Base-by-base conservation (phyloP, 2,329 filamentous ascomycete species). In the Penicillium sp. region DNA sequence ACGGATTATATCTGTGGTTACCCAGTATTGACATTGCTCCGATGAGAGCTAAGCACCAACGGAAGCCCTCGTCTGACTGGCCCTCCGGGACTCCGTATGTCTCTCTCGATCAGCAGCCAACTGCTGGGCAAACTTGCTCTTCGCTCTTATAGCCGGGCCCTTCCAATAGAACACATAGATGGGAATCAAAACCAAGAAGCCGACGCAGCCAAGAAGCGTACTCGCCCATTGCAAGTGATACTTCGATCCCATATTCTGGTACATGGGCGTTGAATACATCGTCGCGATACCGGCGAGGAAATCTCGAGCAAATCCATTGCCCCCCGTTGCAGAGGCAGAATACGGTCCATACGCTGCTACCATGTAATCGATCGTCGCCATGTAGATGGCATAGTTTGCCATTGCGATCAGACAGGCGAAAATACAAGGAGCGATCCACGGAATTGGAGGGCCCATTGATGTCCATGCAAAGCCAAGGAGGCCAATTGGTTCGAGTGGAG, bases 311-410 rank as follows among this genome's bases (percentile, higher is more conserved):
- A 88, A 90, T 1, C 88, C 89, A 59, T 91, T 91, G 18, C 88
- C 88, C 39, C 88, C 89, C 0, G 88, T 91, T 0, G 89, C 89
- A 0, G 87, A 90, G 1, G 88, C 88, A 2, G 87, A 84, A 68
- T 90, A 91, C 0, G 84, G 84, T 0, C 88, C 89, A 64, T 91
- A 90, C 0, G 87, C 86, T 54, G 85, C 86, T 34, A 90, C 83
- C 83, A 90, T 90, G 74, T 91, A 91, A 71, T 91, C 86, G 59
- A 90, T 88, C 1, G 87, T 89, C 1, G 87, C 86, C 84, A 89
- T 89, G 74, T 90, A 90, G 54, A 90, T 89, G 32, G 83, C 77
- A 54, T 88, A 89, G 65, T 91, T 91, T 52, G 88, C 88, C 48
- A 91, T 86, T 21, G 87, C 89, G 47, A 91, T 85, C 43, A 89